These are phyloP conservation scores for Candida suzukii DNA, from an alignment of 805 yeast species.

Conservation along the genomic window DNA sequence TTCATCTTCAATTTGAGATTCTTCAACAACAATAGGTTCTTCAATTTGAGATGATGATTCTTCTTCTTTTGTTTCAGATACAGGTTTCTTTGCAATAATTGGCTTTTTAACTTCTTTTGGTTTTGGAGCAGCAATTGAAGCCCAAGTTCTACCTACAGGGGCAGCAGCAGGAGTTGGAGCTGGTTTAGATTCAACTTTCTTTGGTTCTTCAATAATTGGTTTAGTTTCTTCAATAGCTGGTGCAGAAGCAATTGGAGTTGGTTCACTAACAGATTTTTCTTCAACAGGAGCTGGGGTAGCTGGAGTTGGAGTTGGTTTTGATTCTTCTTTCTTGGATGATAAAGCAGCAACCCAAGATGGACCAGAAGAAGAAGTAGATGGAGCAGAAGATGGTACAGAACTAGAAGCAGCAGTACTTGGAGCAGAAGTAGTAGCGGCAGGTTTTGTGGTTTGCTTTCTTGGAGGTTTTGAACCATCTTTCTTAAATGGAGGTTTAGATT, in stretches of 20 bases:
- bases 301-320: slow-evolving; percentile 2
- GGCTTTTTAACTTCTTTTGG: slow-evolving; percentile 15
- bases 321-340: slow-evolving; percentile 10
- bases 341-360: slow-evolving; percentile 18
- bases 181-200: neutral
- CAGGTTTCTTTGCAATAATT: slow-evolving; percentile 14
- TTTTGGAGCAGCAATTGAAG: slow-evolving; percentile 18
- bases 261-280: too few species aligned
- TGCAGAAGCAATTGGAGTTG: too few species aligned
- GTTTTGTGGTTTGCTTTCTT: slow-evolving; percentile 1
- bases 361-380: slow-evolving; percentile 3
- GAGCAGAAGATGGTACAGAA: slow-evolving; percentile 2
- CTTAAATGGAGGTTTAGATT: neutral
- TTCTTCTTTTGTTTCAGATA: slow-evolving; percentile 6
- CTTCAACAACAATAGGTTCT: slow-evolving; percentile 6
- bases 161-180: slow-evolving; percentile 9
- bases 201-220: slow-evolving; percentile 2
- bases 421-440: slow-evolving; percentile 2
- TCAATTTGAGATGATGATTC: slow-evolving; percentile 5
- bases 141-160: slow-evolving; percentile 15
- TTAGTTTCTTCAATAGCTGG: slow-evolving; percentile 4
- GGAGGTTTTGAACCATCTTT: slow-evolving; percentile 1
- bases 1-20: too few species aligned
- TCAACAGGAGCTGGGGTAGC: neutral
- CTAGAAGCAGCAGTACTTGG: slow-evolving; percentile 6